Conservation (phyloP, 2,329 filamentous ascomycete genomes). For the Trichoderma endophyticum region DNA sequence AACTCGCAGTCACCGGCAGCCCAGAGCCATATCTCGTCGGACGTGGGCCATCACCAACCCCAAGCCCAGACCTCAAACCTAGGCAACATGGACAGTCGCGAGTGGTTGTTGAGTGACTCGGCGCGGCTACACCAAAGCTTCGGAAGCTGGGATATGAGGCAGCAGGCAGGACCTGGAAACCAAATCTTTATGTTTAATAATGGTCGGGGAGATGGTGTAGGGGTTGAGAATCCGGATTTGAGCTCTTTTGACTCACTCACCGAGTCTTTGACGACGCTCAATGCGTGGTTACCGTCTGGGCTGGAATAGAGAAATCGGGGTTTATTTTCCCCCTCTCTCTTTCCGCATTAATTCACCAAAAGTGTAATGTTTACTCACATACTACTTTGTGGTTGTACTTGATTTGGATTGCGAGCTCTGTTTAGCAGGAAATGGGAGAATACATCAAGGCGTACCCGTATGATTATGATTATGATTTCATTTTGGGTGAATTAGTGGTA, state of each 20-base stretch:
- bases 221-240: slow-evolving; percentile 23
- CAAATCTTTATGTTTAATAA: slow-evolving; percentile 32
- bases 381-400: neutral
- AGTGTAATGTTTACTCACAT: neutral
- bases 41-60: slow-evolving; percentile 23
- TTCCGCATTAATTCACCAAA: neutral
- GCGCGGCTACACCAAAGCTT: slow-evolving; percentile 59
- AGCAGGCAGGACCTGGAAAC: slow-evolving; percentile 24
- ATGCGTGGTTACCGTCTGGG: slow-evolving; percentile 34
- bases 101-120: slow-evolving; percentile 57
- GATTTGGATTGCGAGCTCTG: neutral
- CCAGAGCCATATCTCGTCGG: slow-evolving; percentile 17
- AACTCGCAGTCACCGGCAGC: neutral
- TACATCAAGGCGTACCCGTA: neutral
- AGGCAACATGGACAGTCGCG: slow-evolving; percentile 47
- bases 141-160: slow-evolving; percentile 48
- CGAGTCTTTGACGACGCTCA: slow-evolving; percentile 28
- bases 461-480: neutral
- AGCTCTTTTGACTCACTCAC: slow-evolving; percentile 33
- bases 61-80: slow-evolving; percentile 23
- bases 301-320: slow-evolving; percentile 29
- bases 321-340: neutral
- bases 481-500: neutral
- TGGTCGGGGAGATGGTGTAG: slow-evolving; percentile 20
- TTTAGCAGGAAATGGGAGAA: neutral